These are phyloP conservation scores for Pythium diclinum DNA, from an alignment of 352 stramenopile species.

Conservation along the genomic window DNA sequence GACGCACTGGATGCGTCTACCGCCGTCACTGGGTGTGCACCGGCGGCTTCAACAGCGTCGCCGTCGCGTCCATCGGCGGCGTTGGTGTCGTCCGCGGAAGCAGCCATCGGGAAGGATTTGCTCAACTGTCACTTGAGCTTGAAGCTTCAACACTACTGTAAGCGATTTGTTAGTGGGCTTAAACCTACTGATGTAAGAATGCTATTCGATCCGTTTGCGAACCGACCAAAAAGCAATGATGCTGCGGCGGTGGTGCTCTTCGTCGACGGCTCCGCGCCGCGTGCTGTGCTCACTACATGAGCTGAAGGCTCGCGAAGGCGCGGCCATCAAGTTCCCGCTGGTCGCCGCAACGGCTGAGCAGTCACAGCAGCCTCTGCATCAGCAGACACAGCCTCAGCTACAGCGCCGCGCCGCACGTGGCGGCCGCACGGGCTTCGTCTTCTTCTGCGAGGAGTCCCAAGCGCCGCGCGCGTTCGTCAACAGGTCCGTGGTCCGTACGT, in stretches of 20 bases:
- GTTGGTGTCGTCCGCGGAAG: neutral
- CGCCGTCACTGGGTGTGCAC: no score
- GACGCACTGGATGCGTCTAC: no score
- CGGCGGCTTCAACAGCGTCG: neutral
- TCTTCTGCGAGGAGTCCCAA: conserved; percentile 42
- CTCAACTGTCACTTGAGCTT: neutral
- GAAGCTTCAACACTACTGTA: neutral
- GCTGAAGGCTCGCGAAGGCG: conserved; percentile 36
- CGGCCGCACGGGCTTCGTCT: conserved; percentile 59
- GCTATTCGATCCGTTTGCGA: no score
- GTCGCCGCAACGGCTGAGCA: neutral
- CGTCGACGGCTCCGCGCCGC: conserved; percentile 16
- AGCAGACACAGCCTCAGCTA: neutral
- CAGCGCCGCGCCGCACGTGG: conserved; percentile 24
- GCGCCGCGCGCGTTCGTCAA: conserved; percentile 60
- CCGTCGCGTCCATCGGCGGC: neutral
- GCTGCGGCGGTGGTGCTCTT: conserved; percentile 26
- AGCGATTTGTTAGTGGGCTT: no score
- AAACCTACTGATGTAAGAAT: no score
- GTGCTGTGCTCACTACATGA: conserved; percentile 61
- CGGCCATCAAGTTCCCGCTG: conserved; percentile 64
- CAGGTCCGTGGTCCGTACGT: conserved; percentile 3
- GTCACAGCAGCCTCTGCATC: neutral
- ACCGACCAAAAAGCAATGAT: neutral
- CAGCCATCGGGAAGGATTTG: no score